Percentiles rank a stretch among this genome's conserved stretches.
These are phyloP conservation scores for Rhizoclosmatium sp. DNA, from an alignment of 192 early-diverging fungal species.

Conservation along the genomic window DNA sequence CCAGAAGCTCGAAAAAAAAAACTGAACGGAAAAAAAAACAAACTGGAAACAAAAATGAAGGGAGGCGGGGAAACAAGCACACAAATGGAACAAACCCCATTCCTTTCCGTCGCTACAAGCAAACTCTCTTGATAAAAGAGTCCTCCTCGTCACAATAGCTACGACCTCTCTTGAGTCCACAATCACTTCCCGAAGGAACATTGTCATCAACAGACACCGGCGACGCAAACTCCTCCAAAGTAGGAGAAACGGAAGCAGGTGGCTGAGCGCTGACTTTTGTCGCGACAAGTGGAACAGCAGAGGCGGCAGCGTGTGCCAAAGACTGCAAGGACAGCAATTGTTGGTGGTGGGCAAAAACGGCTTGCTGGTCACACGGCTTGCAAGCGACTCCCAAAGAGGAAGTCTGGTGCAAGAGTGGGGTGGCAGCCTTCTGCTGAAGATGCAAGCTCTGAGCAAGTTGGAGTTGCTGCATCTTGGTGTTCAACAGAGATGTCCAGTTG, in stretches of 20 bases:
- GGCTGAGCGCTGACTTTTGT: background rate
- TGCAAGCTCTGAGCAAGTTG: slow-evolving; percentile 18
- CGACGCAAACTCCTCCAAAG: slow-evolving; percentile 21
- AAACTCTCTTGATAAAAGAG: slow-evolving; percentile 23
- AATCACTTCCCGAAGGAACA: background rate
- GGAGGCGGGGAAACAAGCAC: background rate
- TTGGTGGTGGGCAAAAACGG: background rate
- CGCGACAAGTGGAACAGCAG: background rate
- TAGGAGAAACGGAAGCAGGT: slow-evolving; percentile 11
- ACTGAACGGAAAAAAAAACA: slow-evolving; percentile 18
- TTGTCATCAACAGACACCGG: slow-evolving; percentile 18
- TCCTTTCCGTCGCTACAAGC: background rate
- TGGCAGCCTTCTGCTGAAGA: background rate
- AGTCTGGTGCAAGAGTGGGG: slow-evolving; percentile 9
- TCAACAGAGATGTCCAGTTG: slow-evolving; percentile 60
- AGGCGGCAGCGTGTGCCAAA: background rate
- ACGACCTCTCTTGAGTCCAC: slow-evolving; percentile 14
- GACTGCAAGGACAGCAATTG: background rate
- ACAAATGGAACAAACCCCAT: slow-evolving; percentile 1
- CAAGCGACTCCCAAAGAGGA: slow-evolving; percentile 27
- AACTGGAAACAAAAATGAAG: slow-evolving; percentile 17
- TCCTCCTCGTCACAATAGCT: slow-evolving; percentile 23
- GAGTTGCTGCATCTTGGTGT: slow-evolving; percentile 30
- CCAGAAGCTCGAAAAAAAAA: background rate
- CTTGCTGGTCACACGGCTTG: slow-evolving; percentile 1